A percentile compares a stretch with the other conserved stretches of the same genome.
Evolutionary conservation across 192 early-diverging fungal genomes (phyloP).

Genomic region (Chytriomyces sp.): DNA sequence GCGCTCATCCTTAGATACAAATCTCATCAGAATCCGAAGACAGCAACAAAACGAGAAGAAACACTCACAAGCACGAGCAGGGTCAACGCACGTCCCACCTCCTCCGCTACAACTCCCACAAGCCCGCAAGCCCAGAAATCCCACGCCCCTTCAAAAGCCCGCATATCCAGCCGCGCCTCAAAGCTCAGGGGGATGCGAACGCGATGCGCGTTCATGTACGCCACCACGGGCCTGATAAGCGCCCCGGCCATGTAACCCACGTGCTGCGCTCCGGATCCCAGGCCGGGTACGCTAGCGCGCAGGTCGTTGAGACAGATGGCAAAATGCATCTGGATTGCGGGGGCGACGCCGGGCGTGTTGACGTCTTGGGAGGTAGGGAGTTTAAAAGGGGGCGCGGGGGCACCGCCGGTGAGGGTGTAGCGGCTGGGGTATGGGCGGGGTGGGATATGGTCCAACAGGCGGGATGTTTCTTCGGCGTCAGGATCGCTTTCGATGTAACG

Average conservation of each 20-base stretch:
- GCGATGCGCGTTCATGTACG: constrained; percentile 91
- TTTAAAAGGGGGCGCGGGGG: neutral
- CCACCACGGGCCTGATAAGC: constrained; percentile 89
- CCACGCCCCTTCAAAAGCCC: constrained; percentile 91
- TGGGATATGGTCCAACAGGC: neutral
- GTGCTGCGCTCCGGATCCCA: constrained; percentile 58
- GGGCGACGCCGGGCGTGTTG: constrained; percentile 1
- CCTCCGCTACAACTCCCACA: constrained; percentile 72
- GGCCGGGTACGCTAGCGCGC: constrained; percentile 84
- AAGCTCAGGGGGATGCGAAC: constrained; percentile 82
- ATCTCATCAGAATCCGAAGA: neutral
- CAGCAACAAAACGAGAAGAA: neutral
- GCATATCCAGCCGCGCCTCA: constrained; percentile 73
- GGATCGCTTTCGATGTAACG: constrained; percentile 16
- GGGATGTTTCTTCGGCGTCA: constrained; percentile 1
- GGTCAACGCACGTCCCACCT: constrained; percentile 82
- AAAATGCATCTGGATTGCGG: constrained; percentile 66
- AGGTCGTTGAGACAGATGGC: constrained; percentile 87
- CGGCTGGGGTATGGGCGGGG: constrained; percentile 26
- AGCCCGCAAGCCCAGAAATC: constrained; percentile 81
- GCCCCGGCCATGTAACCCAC: constrained; percentile 80
- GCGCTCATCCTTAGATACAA: constrained; percentile 61
- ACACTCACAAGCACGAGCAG: constrained; percentile 58
- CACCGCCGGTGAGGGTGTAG: neutral
- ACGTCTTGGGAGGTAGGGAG: neutral